Evolutionary conservation across 768 basidiomycete genomes (phyloP).

Genomic region (Chiua virens): DNA sequence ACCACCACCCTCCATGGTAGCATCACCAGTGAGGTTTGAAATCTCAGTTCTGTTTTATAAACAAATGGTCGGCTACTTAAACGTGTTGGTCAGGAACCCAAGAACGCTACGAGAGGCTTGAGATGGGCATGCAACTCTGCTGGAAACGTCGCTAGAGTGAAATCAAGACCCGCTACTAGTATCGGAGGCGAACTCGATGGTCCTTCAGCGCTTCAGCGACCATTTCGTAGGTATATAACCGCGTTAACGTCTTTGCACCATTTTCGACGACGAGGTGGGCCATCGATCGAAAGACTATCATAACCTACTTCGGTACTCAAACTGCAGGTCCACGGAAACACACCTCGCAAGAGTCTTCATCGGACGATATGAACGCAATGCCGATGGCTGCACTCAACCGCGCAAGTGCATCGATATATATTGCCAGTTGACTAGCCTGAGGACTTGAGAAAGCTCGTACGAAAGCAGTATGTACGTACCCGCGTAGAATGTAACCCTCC

Average conservation of each 20-base stretch:
- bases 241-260: conserved; percentile 78
- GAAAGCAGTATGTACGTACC: conserved; percentile 40
- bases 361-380: conserved; percentile 73
- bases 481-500: conserved; percentile 75
- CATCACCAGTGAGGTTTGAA: too few species aligned
- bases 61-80: too few species aligned
- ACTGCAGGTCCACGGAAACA: not conserved
- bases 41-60: too few species aligned
- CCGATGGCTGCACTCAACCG: conserved; percentile 75
- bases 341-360: conserved; percentile 55
- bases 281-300: conserved; percentile 27
- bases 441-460: conserved; percentile 45
- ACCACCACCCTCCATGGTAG: too few species aligned
- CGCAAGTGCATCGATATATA: conserved; percentile 72
- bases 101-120: conserved; percentile 62
- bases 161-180: conserved; percentile 58
- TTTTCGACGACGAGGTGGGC: conserved; percentile 80
- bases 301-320: not conserved
- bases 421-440: conserved; percentile 61
- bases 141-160: conserved; percentile 55
- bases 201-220: conserved; percentile 87
- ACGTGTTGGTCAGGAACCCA: too few species aligned
- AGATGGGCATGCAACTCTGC: conserved; percentile 52
- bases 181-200: conserved; percentile 73
- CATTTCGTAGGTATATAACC: conserved; percentile 81